These are phyloP conservation scores for Aspergillus sp. DNA, from an alignment of 2,329 filamentous ascomycete species.

Conservation along the genomic window DNA sequence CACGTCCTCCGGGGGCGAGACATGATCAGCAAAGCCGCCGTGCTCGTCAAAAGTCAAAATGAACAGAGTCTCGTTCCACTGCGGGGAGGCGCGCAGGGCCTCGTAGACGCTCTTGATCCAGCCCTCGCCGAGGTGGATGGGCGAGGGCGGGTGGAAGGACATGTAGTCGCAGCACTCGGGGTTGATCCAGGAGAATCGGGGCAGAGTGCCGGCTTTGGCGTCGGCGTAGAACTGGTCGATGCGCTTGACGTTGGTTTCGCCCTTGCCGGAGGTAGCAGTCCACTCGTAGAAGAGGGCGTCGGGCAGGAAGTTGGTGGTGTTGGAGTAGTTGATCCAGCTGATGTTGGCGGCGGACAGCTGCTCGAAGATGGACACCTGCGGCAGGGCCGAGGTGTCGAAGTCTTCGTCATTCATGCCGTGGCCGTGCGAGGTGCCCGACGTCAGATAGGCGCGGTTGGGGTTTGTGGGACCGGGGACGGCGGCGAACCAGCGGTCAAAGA, in stretches of 20 bases:
- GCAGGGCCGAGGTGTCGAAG: slow-evolving; percentile 33
- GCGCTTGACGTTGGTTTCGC: slow-evolving; percentile 33
- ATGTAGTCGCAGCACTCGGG: slow-evolving; percentile 51
- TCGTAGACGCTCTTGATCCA: slow-evolving; percentile 49
- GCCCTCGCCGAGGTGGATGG: slow-evolving; percentile 44
- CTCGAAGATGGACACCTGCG: slow-evolving; percentile 41
- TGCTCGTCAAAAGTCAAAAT: slow-evolving; percentile 50
- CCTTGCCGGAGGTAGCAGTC: slow-evolving; percentile 36
- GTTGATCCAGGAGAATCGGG: slow-evolving; percentile 50
- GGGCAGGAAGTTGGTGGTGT: slow-evolving; percentile 42
- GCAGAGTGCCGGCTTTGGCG: slow-evolving; percentile 43
- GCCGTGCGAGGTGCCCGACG: slow-evolving; percentile 40
- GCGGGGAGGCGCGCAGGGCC: slow-evolving; percentile 41
- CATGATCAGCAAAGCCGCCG: slow-evolving; percentile 49
- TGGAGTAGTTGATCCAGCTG: slow-evolving; percentile 49
- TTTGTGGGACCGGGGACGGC: slow-evolving; percentile 41
- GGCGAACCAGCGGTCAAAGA: slow-evolving; percentile 46
- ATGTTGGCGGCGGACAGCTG: slow-evolving; percentile 40
- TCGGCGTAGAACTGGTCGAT: slow-evolving; percentile 46
- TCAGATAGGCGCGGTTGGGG: slow-evolving; percentile 36
- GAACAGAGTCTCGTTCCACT: slow-evolving; percentile 49
- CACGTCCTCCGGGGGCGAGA: slow-evolving; percentile 39
- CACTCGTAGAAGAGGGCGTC: slow-evolving; percentile 46
- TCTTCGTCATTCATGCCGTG: slow-evolving; percentile 37
- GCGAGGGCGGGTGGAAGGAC: slow-evolving; percentile 46